Conservation (phyloP, 1,284 basidiomycete genomes). For the Sanguinoderma infundibulare region DNA sequence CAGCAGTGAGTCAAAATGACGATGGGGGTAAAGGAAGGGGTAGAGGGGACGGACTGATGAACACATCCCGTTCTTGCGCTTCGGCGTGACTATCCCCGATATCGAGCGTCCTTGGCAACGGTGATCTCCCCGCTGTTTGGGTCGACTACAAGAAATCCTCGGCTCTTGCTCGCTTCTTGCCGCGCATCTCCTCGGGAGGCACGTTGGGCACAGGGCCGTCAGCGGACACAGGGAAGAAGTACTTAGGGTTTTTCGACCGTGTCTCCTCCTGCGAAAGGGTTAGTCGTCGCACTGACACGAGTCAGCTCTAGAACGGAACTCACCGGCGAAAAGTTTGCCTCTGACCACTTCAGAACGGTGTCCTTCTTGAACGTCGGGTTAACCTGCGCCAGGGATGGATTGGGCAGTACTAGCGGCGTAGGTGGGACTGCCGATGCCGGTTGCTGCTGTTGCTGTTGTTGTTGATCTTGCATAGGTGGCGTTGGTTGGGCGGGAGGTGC, state of each 20-base stretch:
- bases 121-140: background rate
- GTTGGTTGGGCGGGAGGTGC: background rate
- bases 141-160: constrained; percentile 69
- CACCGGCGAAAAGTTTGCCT: constrained; percentile 80
- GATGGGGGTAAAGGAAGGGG: constrained; percentile 18
- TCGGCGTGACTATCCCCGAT: constrained; percentile 10
- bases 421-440: constrained; percentile 15
- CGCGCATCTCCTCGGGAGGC: constrained; percentile 61
- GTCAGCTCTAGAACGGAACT: constrained; percentile 31
- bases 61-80: constrained; percentile 23
- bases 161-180: constrained; percentile 78
- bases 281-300: background rate
- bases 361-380: constrained; percentile 78
- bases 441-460: constrained; percentile 10
- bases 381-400: constrained; percentile 61
- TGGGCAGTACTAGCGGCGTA: constrained; percentile 53
- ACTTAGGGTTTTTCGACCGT: constrained; percentile 75
- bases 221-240: constrained; percentile 55
- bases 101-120: constrained; percentile 1
- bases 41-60: constrained; percentile 43
- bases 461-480: background rate
- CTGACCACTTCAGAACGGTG: constrained; percentile 75
- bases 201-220: constrained; percentile 31
- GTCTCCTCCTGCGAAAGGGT: constrained; percentile 69
- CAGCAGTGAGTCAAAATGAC: constrained; percentile 23